phyloP scores from a whole-genome alignment of 1,284 basidiomycete genomes.

The Cystobasidiaceae sp. region DNA sequence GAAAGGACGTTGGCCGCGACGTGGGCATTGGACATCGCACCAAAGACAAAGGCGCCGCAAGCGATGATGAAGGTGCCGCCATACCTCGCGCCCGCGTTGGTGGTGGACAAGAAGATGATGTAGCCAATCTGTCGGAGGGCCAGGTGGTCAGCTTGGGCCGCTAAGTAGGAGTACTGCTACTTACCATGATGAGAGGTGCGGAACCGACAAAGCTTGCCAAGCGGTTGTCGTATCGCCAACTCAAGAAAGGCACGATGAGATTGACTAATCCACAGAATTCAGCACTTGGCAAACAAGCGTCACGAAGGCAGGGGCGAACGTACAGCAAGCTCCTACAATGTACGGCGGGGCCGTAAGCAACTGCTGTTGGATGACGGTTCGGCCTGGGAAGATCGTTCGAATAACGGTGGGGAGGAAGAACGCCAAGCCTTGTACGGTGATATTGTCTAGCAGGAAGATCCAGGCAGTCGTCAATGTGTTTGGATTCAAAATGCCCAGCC shows the following conservation, averaged over 20 bases:
- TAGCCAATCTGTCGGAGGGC: constrained; percentile 34
- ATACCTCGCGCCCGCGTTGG: constrained; percentile 39
- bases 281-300: background rate
- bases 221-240: background rate
- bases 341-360: background rate
- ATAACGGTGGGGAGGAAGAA: constrained; percentile 46
- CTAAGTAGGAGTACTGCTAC: background rate
- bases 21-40: background rate
- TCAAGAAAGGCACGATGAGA: background rate
- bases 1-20: constrained; percentile 40
- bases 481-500: background rate
- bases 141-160: background rate
- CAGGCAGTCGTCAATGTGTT: background rate
- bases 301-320: background rate
- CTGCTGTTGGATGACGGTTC: background rate
- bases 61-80: constrained; percentile 41
- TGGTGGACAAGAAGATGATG: constrained; percentile 39
- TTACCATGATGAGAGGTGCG: constrained; percentile 31
- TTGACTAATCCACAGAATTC: background rate
- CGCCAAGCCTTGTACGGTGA: constrained; percentile 35
- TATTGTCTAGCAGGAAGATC: constrained; percentile 1
- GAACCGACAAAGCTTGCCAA: constrained; percentile 35
- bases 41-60: background rate
- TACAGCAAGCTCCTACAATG: background rate
- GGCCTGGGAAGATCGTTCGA: background rate